Base-by-base conservation (phyloP, 371 early-diverging fungal genomes). In the Rhizopus stolonifer region DNA sequence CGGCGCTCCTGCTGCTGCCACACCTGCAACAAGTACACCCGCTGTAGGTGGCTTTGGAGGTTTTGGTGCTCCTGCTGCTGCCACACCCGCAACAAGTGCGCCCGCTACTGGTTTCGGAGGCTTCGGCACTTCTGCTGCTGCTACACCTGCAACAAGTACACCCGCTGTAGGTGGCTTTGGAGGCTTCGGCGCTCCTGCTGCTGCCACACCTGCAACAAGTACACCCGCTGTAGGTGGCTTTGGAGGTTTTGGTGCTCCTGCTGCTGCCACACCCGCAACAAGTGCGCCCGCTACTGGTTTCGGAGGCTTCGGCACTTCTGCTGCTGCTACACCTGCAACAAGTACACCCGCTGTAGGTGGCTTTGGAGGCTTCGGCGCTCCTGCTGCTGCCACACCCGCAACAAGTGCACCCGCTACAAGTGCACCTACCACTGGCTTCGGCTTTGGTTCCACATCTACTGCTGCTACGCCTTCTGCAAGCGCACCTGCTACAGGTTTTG, bases 271-370 rank as follows among this genome's bases (percentile, higher is more conserved):
- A 14, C 9, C 42, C 11, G 18, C 58, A 22, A n/a, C 61, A 13
- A 17, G 48, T 19, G 26, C 61, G 21, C 21, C 61, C 5, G 43
- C 58, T 21, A 52, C 55, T 11, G 63, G 67, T 18, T 65, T 68
- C 46, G 65, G 69, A 15, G 64, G 58, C 22, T 62, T 68, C 39
- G 69, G 64, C 24, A 15, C 36, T 36, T 36, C 36, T 18, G 23
- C 58, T 18, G 53, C 59, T 22, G 36, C 67, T 29, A 54, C 65
- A 5, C 53, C 26, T 45, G 46, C 26, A 9, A 26, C 29, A 4
- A 25, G 46, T n/a, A 5, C 64, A 8, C 45, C 48, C 23, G 14
- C 51, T 26, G 23, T 15, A 15, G 51, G 51, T 11, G 44, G 44
- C 4, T 61, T 61, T 48, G 40, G 46, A 25, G 57, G 47, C 44